A percentile compares a stretch with the other conserved stretches of the same genome.
phyloP scores from a whole-genome alignment of 345 rosid genomes.

The Trapa incisa region DNA sequence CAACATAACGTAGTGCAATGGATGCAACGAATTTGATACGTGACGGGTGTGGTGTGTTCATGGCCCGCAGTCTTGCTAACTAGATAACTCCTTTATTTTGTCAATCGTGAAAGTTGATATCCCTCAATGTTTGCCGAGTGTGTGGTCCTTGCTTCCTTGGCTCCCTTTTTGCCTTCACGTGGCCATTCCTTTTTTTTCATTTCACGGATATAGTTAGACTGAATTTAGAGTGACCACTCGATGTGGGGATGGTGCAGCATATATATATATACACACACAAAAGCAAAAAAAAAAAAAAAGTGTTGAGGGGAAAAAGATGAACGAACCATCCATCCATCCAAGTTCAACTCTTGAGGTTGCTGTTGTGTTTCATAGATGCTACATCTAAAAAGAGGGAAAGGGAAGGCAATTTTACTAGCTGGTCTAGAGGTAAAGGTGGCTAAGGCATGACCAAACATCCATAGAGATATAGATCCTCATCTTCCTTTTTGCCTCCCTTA shows the following conservation, averaged over 20 bases:
- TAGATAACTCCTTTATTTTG: not conserved
- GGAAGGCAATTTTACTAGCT: no score
- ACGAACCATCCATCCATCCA: not conserved
- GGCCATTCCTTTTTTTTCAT: not conserved
- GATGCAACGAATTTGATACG: not conserved
- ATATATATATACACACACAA: not conserved
- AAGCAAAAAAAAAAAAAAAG: not conserved
- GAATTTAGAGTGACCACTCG: not conserved
- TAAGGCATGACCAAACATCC: no score
- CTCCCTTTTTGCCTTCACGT: not conserved
- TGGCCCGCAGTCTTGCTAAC: not conserved
- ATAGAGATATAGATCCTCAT: no score
- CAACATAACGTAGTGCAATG: not conserved
- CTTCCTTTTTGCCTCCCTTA: not conserved
- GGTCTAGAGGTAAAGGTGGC: no score
- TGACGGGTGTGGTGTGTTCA: not conserved
- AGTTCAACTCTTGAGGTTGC: not conserved
- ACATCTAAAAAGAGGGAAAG: not conserved
- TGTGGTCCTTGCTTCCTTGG: not conserved
- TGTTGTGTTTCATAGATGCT: constrained; percentile 1
- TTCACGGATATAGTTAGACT: not conserved
- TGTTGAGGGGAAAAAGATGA: not conserved
- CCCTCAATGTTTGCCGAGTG: not conserved
- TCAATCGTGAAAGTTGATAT: not conserved
- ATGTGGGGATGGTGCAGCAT: not conserved